Evolutionary conservation across 2,329 filamentous ascomycete species (phyloP).

Genomic region (Pochonia chlamydosporia): DNA sequence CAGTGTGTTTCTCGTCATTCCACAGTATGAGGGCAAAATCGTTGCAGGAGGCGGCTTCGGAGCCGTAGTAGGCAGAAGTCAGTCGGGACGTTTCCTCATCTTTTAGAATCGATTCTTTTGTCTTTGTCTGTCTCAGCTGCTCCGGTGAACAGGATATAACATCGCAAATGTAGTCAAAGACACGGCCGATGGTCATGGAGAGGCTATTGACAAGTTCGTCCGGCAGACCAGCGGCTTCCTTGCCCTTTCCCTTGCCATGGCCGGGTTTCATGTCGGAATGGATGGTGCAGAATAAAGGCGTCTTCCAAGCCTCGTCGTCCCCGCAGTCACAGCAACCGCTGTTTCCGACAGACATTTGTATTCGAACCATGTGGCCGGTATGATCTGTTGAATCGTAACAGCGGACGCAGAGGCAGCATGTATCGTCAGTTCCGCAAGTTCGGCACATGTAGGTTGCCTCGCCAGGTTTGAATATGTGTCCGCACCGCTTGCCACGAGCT

Average conservation of each 20-base stretch:
- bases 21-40: conserved; percentile 86
- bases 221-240: conserved; percentile 56
- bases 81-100: conserved; percentile 80
- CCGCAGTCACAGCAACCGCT: conserved; percentile 97
- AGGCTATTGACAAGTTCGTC: conserved; percentile 72
- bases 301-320: conserved; percentile 88
- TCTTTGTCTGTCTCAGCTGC: conserved; percentile 82
- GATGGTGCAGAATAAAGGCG: conserved; percentile 86
- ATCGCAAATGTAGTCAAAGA: conserved; percentile 93
- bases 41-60: conserved; percentile 31
- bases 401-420: conserved; percentile 86
- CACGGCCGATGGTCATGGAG: conserved; percentile 76
- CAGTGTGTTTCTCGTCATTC: conserved; percentile 99
- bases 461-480: conserved; percentile 92
- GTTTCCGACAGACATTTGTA: conserved; percentile 82
- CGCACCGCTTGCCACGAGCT: conserved; percentile 87
- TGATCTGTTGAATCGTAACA: conserved; percentile 97
- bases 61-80: conserved; percentile 64
- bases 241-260: conserved; percentile 55
- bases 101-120: conserved; percentile 68
- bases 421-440: conserved; percentile 91
- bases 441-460: conserved; percentile 93
- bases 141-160: conserved; percentile 97
- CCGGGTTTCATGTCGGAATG: conserved; percentile 61
- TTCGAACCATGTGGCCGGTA: conserved; percentile 84